These are phyloP conservation scores for Cladophialophora immunda DNA, from an alignment of 2,329 filamentous ascomycete species.

Conservation along the genomic window DNA sequence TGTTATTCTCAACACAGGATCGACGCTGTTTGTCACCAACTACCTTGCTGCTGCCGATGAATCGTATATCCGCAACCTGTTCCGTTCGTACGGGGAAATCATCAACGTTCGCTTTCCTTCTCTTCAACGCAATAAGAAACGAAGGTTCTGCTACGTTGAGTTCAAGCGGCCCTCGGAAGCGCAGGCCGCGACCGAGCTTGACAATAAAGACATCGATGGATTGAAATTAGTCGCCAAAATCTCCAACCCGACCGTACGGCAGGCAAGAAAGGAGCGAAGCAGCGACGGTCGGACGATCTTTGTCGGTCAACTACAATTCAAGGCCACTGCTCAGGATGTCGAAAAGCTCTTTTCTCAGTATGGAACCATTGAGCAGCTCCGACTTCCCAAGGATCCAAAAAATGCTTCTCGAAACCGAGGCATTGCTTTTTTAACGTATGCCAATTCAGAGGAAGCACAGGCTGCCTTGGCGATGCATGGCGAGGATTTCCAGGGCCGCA, in stretches of 20 bases:
- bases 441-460: conserved; percentile 51
- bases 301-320: conserved; percentile 72
- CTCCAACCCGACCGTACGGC: conserved; percentile 81
- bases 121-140: conserved; percentile 84
- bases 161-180: conserved; percentile 76
- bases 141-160: conserved; percentile 96
- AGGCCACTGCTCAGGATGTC: conserved; percentile 72
- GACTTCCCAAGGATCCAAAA: conserved; percentile 72
- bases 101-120: conserved; percentile 89
- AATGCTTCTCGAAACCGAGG: conserved; percentile 72
- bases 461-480: conserved; percentile 75
- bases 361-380: conserved; percentile 76
- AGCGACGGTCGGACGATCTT: conserved; percentile 90
- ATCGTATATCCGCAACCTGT: conserved; percentile 63
- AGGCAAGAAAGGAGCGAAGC: conserved; percentile 78
- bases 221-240: conserved; percentile 79
- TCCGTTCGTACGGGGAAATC: conserved; percentile 77
- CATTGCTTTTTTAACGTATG: conserved; percentile 81
- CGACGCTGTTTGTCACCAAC: conserved; percentile 90
- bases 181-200: conserved; percentile 73
- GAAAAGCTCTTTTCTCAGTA: conserved; percentile 76
- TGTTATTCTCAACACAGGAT: conserved; percentile 76
- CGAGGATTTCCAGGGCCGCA: conserved; percentile 72
- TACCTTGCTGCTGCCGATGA: conserved; percentile 70
- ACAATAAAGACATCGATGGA: conserved; percentile 72